These are phyloP conservation scores for Pilobolus umbonatus DNA, from an alignment of 192 early-diverging fungal genomes.

Conservation along the genomic window DNA sequence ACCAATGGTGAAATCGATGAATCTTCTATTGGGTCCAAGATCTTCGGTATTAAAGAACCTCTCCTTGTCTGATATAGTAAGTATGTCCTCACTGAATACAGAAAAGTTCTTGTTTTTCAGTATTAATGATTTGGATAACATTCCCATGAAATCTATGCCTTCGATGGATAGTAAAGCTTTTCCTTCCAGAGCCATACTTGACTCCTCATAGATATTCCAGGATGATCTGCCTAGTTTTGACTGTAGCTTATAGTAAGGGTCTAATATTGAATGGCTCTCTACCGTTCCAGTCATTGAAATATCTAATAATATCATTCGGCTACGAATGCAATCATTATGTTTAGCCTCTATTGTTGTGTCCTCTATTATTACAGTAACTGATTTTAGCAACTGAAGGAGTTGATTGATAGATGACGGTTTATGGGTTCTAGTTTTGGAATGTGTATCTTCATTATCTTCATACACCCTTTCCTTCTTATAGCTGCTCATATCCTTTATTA, in stretches of 20 bases:
- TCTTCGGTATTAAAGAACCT: not conserved
- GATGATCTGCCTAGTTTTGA: not conserved
- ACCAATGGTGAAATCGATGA: not conserved
- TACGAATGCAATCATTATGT: not conserved
- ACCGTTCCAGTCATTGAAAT: not conserved
- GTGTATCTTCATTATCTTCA: too few species aligned
- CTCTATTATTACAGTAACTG: not conserved
- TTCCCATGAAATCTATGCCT: not conserved
- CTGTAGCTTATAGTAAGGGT: conserved; percentile 5
- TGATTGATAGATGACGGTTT: too few species aligned
- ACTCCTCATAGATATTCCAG: not conserved
- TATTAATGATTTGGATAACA: not conserved
- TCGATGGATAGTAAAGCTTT: not conserved
- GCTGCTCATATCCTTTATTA: not conserved
- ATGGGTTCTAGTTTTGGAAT: too few species aligned
- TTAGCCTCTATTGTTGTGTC: not conserved
- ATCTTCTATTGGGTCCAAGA: not conserved
- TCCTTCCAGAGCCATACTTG: not conserved
- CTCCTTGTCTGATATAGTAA: not conserved
- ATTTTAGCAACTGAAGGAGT: not conserved
- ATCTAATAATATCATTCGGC: not conserved
- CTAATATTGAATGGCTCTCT: not conserved
- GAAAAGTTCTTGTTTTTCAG: too few species aligned
- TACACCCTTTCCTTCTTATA: too few species aligned
- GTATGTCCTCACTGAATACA: not conserved